These are phyloP conservation scores for Caryopteris hybrid DNA, from an alignment of 305 asterid species.

Conservation along the genomic window DNA sequence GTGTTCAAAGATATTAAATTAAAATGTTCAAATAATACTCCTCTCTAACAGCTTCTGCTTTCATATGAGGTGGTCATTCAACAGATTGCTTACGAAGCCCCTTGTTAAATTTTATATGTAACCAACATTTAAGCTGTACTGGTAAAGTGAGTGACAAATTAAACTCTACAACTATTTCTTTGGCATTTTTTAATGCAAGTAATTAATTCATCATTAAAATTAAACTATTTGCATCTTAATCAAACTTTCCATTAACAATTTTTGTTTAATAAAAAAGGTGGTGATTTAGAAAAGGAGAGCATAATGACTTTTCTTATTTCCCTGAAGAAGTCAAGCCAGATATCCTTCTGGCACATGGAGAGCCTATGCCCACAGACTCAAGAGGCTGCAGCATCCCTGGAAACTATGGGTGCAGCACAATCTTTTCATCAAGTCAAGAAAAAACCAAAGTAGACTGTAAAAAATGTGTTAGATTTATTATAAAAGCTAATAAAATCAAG, in stretches of 20 bases:
- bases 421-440: slow-evolving; percentile 14
- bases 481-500: not conserved
- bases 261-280: not conserved
- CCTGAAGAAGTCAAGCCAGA: not conserved
- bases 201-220: not conserved
- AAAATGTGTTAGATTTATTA: not conserved
- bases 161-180: not conserved
- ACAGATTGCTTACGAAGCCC: not conserved
- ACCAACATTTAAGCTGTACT: not conserved
- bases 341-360: not conserved
- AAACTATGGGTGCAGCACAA: not conserved
- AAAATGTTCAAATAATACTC: not conserved
- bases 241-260: not conserved
- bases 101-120: not conserved
- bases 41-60: too few species aligned
- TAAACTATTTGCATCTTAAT: not conserved
- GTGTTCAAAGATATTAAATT: not conserved
- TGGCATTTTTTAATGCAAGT: not conserved
- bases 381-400: not conserved
- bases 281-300: not conserved
- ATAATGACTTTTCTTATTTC: not conserved
- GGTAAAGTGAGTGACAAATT: not conserved
- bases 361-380: not conserved
- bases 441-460: not conserved
- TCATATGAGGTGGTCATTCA: too few species aligned